These are phyloP conservation scores for Citrus medica DNA, from an alignment of 345 rosid genomes.

Conservation along the genomic window DNA sequence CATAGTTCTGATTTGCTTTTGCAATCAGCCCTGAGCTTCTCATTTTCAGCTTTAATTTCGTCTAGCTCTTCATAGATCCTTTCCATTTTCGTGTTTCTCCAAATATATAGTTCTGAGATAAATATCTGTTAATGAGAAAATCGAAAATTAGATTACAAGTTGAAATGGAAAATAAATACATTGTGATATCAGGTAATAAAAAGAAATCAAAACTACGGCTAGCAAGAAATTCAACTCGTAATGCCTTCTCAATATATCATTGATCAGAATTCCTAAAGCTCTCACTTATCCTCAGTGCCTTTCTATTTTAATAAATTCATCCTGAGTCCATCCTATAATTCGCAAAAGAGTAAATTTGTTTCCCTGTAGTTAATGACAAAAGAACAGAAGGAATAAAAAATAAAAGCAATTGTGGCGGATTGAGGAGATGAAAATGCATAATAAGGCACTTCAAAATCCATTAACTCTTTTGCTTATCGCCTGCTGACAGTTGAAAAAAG, in stretches of 20 bases:
- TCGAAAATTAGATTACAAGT: not conserved
- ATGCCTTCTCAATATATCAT: not conserved
- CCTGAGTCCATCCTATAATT: not conserved
- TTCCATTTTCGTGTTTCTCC: constrained; percentile 38
- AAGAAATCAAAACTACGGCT: not conserved
- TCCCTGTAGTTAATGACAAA: not conserved
- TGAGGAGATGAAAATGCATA: not conserved
- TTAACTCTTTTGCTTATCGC: not conserved
- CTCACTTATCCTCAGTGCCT: not conserved
- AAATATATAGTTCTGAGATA: not conserved
- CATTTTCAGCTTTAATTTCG: constrained; percentile 60
- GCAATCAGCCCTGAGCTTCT: constrained; percentile 54
- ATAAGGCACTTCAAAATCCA: not conserved
- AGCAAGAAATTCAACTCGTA: not conserved
- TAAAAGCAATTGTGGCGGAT: not conserved
- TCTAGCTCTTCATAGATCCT: constrained; percentile 62
- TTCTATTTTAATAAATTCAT: not conserved
- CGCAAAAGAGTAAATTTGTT: not conserved
- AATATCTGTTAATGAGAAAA: constrained; percentile 20
- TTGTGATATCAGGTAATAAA: not conserved
- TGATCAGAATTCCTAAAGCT: not conserved
- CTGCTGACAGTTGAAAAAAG: not conserved
- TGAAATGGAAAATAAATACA: constrained; percentile 8
- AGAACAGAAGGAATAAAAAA: not conserved
- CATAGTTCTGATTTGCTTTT: constrained; percentile 42